A percentile compares a stretch with the other conserved stretches of the same genome.
Conservation (phyloP, 2,329 filamentous ascomycete genomes). For the Aplosporella prunicola region DNA sequence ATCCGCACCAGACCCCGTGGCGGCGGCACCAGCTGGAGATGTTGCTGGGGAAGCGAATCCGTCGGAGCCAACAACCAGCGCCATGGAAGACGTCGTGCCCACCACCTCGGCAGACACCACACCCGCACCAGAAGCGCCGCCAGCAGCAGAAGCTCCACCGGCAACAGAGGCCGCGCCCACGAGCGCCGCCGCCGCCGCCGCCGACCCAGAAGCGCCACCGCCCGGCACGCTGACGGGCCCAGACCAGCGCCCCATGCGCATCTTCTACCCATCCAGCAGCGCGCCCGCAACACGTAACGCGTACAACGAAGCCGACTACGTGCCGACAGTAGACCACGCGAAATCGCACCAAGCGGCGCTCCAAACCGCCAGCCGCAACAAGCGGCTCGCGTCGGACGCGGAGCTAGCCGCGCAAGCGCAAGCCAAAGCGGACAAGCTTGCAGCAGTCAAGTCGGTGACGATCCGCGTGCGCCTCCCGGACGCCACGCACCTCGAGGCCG, state of each 20-base stretch:
- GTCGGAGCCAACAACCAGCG: background rate
- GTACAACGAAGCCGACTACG: conserved; percentile 65
- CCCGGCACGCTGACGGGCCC: conserved; percentile 15
- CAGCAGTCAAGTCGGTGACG: conserved; percentile 54
- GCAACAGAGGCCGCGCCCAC: conserved; percentile 14
- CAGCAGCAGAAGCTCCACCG: conserved; percentile 14
- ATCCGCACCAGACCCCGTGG: conserved; percentile 16
- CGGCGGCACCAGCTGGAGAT: conserved; percentile 18
- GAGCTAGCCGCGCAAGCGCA: conserved; percentile 65
- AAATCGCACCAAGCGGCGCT: conserved; percentile 64
- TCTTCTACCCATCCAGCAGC: conserved; percentile 71
- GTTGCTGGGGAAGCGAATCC: conserved; percentile 18
- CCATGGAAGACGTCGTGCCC: conserved; percentile 10
- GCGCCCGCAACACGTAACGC: conserved; percentile 56
- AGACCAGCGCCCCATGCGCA: conserved; percentile 46
- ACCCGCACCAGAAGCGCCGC: conserved; percentile 13
- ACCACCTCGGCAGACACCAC: conserved; percentile 18
- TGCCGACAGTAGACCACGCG: conserved; percentile 65
- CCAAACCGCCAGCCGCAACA: conserved; percentile 55
- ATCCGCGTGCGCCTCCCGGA: conserved; percentile 85
- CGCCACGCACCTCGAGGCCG: conserved; percentile 65
- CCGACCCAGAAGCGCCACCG: conserved; percentile 13
- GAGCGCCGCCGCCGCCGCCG: conserved; percentile 13
- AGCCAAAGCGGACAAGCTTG: conserved; percentile 55
- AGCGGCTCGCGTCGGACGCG: conserved; percentile 69